phyloP scores from a whole-genome alignment of 768 basidiomycete genomes.

The Lactarius hatsudake region DNA sequence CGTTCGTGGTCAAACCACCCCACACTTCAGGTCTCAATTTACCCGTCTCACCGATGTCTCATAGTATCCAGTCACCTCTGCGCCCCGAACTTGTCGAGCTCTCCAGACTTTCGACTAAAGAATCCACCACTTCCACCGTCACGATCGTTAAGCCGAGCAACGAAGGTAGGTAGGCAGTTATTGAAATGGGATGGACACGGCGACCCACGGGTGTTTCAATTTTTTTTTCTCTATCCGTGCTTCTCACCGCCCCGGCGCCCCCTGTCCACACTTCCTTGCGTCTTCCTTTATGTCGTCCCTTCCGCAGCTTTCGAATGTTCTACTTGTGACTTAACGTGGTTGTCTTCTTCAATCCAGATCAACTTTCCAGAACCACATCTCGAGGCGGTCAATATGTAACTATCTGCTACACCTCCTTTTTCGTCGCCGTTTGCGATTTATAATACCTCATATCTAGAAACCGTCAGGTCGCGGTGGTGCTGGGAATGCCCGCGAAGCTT shows the following conservation, averaged over 20 bases:
- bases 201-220: neutral
- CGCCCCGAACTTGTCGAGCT: neutral
- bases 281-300: too few relatives aligned
- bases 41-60: neutral
- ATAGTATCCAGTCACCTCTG: neutral
- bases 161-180: neutral
- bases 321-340: slow-evolving; percentile 1
- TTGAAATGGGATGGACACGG: neutral
- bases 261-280: too few relatives aligned
- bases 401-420: neutral
- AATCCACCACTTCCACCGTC: neutral
- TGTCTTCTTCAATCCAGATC: neutral
- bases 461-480: slow-evolving; percentile 16
- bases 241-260: neutral
- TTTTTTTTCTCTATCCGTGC: too few relatives aligned
- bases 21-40: neutral
- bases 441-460: neutral
- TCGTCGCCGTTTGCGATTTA: neutral
- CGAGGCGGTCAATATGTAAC: neutral
- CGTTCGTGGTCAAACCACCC: neutral
- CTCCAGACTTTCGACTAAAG: neutral
- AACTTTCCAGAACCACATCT: neutral
- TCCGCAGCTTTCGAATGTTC: too few relatives aligned
- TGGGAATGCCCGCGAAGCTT: slow-evolving; percentile 10
- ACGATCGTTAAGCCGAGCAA: neutral